Percentiles rank a stretch among this genome's conserved stretches.
phyloP scores from a whole-genome alignment of 257 asterid species.

The Sherardia arvensis region DNA sequence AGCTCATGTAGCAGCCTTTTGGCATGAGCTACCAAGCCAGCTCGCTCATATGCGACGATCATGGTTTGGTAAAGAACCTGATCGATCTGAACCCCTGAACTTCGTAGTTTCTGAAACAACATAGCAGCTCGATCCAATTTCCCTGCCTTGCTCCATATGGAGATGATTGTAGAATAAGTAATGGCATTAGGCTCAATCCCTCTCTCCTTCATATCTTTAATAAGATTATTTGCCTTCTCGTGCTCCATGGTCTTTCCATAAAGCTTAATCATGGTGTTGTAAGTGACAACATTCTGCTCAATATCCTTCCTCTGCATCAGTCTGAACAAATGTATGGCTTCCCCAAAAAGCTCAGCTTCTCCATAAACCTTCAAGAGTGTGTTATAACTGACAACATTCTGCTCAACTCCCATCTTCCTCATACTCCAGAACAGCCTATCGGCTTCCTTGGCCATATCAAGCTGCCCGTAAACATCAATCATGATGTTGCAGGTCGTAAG shows the following conservation, averaged over 20 bases:
- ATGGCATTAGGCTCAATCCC: conserved; percentile 84
- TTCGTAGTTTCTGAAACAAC: conserved; percentile 76
- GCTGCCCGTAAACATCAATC: conserved; percentile 94
- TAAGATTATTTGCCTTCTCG: conserved; percentile 87
- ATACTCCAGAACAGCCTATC: conserved; percentile 90
- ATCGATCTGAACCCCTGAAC: conserved; percentile 73
- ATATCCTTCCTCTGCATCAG: conserved; percentile 91
- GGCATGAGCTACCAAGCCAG: conserved; percentile 82
- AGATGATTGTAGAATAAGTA: conserved; percentile 83
- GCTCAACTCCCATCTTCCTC: conserved; percentile 83
- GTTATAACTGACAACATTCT: conserved; percentile 78
- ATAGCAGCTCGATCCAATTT: conserved; percentile 77
- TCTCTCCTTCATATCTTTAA: conserved; percentile 70
- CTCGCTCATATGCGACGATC: conserved; percentile 86
- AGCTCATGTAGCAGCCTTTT: conserved; percentile 73
- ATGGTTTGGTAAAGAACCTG: conserved; percentile 90
- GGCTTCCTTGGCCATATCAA: conserved; percentile 91
- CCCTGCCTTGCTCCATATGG: conserved; percentile 89
- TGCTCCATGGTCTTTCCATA: conserved; percentile 91
- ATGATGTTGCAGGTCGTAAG: conserved; percentile 82
- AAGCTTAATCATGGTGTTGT: conserved; percentile 86
- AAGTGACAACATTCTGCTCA: conserved; percentile 81
- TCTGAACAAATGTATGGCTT: conserved; percentile 87
- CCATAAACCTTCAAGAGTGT: conserved; percentile 87
- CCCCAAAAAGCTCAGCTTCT: conserved; percentile 90